Evolutionary conservation across 306 rosid genomes (phyloP).

Genomic region (Argentina anserina): DNA sequence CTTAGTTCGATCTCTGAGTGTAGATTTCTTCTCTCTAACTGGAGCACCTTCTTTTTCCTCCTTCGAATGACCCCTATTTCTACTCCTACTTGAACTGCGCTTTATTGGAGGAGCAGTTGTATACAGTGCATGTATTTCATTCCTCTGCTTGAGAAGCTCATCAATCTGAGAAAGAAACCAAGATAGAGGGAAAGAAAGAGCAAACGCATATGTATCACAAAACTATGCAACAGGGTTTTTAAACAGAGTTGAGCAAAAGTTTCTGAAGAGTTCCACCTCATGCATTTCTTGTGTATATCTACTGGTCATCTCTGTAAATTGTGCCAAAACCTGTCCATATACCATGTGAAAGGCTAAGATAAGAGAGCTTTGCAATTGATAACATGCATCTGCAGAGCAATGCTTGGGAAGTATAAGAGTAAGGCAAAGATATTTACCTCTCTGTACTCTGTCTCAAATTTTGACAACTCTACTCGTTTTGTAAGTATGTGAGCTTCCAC

Average conservation of each 20-base stretch:
- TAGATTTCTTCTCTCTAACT: slow-evolving; percentile 55
- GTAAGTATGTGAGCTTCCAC: slow-evolving; percentile 81
- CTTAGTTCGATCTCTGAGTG: slow-evolving; percentile 66
- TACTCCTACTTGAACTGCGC: slow-evolving; percentile 66
- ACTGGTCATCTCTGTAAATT: slow-evolving; percentile 90
- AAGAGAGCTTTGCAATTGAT: slow-evolving; percentile 8
- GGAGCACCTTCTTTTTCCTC: slow-evolving; percentile 71
- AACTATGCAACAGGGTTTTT: neutral
- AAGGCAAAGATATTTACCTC: slow-evolving; percentile 50
- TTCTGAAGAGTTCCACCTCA: slow-evolving; percentile 41
- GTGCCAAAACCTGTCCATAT: slow-evolving; percentile 73
- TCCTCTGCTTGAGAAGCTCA: slow-evolving; percentile 82
- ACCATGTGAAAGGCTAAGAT: slow-evolving; percentile 16
- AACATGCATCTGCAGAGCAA: slow-evolving; percentile 15
- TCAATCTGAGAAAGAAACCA: slow-evolving; percentile 59
- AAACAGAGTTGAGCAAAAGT: slow-evolving; percentile 6
- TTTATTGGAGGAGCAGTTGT: slow-evolving; percentile 63
- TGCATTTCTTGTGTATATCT: slow-evolving; percentile 95
- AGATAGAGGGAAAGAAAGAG: slow-evolving; percentile 3
- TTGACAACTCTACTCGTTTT: slow-evolving; percentile 85
- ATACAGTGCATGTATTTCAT: slow-evolving; percentile 84
- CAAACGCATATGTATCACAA: neutral
- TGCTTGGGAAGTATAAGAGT: slow-evolving; percentile 20
- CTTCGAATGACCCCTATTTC: slow-evolving; percentile 59
- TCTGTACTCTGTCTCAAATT: slow-evolving; percentile 92